phyloP scores from a whole-genome alignment of 768 basidiomycete genomes.

The Clathrus columnatus region DNA sequence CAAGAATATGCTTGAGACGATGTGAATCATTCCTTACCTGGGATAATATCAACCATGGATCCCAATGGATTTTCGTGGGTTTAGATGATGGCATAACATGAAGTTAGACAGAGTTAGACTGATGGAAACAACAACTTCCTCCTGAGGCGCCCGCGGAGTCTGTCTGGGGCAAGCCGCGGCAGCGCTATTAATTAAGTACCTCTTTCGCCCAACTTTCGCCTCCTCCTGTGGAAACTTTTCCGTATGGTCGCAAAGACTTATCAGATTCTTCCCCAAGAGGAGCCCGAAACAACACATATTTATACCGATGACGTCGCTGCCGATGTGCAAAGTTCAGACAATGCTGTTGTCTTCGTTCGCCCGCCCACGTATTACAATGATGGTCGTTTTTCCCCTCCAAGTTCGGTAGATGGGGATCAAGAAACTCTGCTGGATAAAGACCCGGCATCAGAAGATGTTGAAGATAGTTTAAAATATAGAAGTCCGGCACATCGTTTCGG shows the following conservation, averaged over 20 bases:
- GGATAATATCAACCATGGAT: slow-evolving; percentile 78
- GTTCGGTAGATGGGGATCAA: slow-evolving; percentile 62
- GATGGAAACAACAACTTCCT: background rate
- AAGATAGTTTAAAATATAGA: background rate
- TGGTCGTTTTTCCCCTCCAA: slow-evolving; percentile 68
- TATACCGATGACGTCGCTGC: slow-evolving; percentile 12
- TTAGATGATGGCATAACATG: slow-evolving; percentile 25
- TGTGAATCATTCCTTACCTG: slow-evolving; percentile 44
- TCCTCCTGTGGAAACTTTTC: slow-evolving; percentile 5
- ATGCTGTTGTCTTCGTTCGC: slow-evolving; percentile 14
- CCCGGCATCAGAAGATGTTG: slow-evolving; percentile 6
- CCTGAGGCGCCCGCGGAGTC: background rate
- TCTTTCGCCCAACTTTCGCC: too few relatives aligned
- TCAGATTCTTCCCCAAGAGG: slow-evolving; percentile 23
- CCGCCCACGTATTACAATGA: slow-evolving; percentile 59
- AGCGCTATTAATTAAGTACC: too few relatives aligned
- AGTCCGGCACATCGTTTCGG: background rate
- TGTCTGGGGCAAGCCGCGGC: too few relatives aligned
- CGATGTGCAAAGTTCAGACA: slow-evolving; percentile 2
- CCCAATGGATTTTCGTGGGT: slow-evolving; percentile 56
- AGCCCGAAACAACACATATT: slow-evolving; percentile 16
- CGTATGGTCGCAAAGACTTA: slow-evolving; percentile 23
- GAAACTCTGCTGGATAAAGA: slow-evolving; percentile 43
- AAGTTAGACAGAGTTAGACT: background rate
- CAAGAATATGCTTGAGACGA: background rate